Conservation (phyloP, 1,284 basidiomycete species). For the Malassezia slooffiae region DNA sequence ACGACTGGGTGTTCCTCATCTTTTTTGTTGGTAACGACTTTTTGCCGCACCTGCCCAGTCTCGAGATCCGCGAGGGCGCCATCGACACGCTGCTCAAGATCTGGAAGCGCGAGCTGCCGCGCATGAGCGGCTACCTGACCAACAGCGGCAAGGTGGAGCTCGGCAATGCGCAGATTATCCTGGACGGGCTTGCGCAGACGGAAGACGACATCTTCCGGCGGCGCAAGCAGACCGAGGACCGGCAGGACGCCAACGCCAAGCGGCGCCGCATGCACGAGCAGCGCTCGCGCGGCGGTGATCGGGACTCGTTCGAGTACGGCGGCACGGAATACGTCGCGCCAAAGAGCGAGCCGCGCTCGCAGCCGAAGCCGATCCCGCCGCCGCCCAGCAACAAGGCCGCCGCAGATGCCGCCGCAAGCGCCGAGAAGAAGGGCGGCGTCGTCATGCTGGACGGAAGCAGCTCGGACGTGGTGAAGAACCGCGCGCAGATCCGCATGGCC, state of each 20-base stretch:
- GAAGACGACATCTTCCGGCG: conserved; percentile 93
- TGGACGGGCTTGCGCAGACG: conserved; percentile 78
- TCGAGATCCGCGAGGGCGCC: conserved; percentile 97
- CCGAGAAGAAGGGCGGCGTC: conserved; percentile 23
- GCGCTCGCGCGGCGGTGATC: background rate
- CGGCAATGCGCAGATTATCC: conserved; percentile 75
- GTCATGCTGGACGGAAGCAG: conserved; percentile 33
- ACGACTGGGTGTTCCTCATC: conserved; percentile 98
- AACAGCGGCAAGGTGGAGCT: conserved; percentile 85
- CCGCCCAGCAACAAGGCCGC: conserved; percentile 15
- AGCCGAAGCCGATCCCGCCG: conserved; percentile 16
- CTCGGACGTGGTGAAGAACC: conserved; percentile 31
- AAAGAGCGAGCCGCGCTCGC: conserved; percentile 15
- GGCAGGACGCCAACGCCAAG: conserved; percentile 73
- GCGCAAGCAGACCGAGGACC: conserved; percentile 79
- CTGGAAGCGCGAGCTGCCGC: conserved; percentile 81
- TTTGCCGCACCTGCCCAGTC: conserved; percentile 87
- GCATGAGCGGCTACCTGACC: conserved; percentile 94
- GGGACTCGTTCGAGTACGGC: conserved; percentile 16
- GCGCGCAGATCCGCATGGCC: conserved; percentile 57
- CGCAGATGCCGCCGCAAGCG: conserved; percentile 36
- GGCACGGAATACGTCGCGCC: conserved; percentile 21
- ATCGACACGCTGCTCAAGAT: conserved; percentile 92
- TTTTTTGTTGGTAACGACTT: conserved; percentile 99
- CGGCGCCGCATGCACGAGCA: conserved; percentile 8